These are phyloP conservation scores for Diophrys sp. DNA, from an alignment of 73 alveolate genomes.

Conservation along the genomic window DNA sequence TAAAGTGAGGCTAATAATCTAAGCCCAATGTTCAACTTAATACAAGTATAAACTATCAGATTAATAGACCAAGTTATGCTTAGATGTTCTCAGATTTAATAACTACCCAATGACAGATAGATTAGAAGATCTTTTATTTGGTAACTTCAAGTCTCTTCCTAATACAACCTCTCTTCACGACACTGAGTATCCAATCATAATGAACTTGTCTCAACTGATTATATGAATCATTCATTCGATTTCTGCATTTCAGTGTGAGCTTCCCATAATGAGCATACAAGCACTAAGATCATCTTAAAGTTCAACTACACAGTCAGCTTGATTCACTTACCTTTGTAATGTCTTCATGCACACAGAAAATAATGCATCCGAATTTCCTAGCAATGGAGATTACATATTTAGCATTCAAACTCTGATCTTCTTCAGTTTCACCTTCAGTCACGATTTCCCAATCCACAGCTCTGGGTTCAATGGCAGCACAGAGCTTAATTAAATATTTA, in stretches of 20 bases:
- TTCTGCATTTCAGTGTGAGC: conserved; percentile 39
- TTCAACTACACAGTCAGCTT: conserved; percentile 21
- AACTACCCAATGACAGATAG: too few species aligned
- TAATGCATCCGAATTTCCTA: conserved; percentile 93
- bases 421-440: conserved; percentile 82
- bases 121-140: too few species aligned
- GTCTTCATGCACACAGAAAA: conserved; percentile 95
- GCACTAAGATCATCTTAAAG: conserved; percentile 56
- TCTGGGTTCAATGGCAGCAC: conserved; percentile 90
- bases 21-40: too few species aligned
- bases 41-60: too few species aligned
- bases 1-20: too few species aligned
- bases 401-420: conserved; percentile 89
- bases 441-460: conserved; percentile 88
- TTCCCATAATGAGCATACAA: conserved; percentile 51
- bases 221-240: background rate
- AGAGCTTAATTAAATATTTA: conserved; percentile 73
- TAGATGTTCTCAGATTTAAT: too few species aligned
- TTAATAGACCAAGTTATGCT: too few species aligned
- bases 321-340: conserved; percentile 65
- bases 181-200: too few species aligned
- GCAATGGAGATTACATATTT: conserved; percentile 94
- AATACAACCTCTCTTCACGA: too few species aligned
- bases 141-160: too few species aligned
- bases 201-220: too few species aligned